Evolutionary conservation across 164 flowering plant species (phyloP), one percentile per base, ranked within the genome.

Genomic region (Cinnamomum chago): DNA sequence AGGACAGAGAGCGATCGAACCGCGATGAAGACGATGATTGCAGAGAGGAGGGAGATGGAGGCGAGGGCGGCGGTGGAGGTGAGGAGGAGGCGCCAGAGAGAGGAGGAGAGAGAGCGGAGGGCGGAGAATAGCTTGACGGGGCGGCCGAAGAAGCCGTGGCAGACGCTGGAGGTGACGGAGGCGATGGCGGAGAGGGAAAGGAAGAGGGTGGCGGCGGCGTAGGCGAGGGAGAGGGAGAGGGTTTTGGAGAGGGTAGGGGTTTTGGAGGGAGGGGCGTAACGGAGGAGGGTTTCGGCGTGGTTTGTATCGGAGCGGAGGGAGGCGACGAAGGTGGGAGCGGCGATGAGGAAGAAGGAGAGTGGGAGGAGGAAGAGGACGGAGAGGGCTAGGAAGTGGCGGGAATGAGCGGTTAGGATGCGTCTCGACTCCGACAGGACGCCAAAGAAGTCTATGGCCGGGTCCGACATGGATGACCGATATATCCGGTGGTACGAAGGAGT

Each of bases 341-440:
- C 82, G 75, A 70, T 40, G 71, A 78, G 15, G 47, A 82, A 77
- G 82, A 90, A 86, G 70, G 88, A 81, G 76, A 86, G 77, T 14
- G 93, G 93, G 50, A 91, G 87, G 72, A 88, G 87, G 81, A 91
- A 91, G 80, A 90, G 79, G 70, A 90, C 88, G 12, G 92, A 85
- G 71, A 90, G 89, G 7, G 86, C 94, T 1, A 89, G 77, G 87
- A 91, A 90, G 76, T 91, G 97, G 78, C 94, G 91, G 23, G 92
- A 85, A 81, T 91, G 92, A 28, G 94, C 87, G 79, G 80, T 79
- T 65, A 89, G 74, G 35, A 91, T 84, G 12, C 89, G 88, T 62
- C 75, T 81, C 24, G 92, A 76, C 80, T 88, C 90, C 0, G 84
- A 69, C 35, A 87, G 73, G 23, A 88, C 77, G 3, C 84, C 72